Evolutionary conservation across 192 early-diverging fungal genomes (phyloP).

Genomic region (Lobulomyces angularis): DNA sequence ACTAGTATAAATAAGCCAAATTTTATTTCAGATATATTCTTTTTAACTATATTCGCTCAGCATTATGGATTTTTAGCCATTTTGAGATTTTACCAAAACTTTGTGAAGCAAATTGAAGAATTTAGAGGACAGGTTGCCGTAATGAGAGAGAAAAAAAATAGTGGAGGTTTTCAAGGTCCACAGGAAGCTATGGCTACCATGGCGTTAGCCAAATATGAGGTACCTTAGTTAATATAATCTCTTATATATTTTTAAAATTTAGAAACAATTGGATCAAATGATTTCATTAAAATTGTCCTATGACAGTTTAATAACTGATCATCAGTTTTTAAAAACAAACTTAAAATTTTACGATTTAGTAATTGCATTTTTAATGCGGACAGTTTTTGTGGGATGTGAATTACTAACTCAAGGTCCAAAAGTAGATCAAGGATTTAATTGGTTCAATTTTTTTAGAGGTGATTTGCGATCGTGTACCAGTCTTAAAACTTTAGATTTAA

Average conservation of each 20-base stretch:
- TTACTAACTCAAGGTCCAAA: not conserved
- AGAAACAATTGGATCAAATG: conserved; percentile 57
- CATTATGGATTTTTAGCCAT: conserved; percentile 72
- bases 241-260: conserved; percentile 2
- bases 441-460: conserved; percentile 23
- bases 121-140: conserved; percentile 53
- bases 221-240: conserved; percentile 3
- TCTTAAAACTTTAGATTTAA: conserved; percentile 31
- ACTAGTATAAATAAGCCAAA: too few species aligned
- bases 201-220: conserved; percentile 29
- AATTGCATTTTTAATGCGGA: conserved; percentile 77
- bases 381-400: conserved; percentile 24
- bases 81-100: conserved; percentile 51
- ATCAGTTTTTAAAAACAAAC: conserved; percentile 43
- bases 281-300: conserved; percentile 53
- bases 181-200: conserved; percentile 21
- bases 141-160: conserved; percentile 43
- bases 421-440: conserved; percentile 6
- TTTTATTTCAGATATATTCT: conserved; percentile 88
- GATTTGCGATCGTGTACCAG: conserved; percentile 13
- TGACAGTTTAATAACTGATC: conserved; percentile 68
- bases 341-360: conserved; percentile 78
- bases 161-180: conserved; percentile 17
- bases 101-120: conserved; percentile 57
- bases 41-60: conserved; percentile 57